Conservation (phyloP, 169 alveolate species). For the Plasmodium chabaudi region DNA sequence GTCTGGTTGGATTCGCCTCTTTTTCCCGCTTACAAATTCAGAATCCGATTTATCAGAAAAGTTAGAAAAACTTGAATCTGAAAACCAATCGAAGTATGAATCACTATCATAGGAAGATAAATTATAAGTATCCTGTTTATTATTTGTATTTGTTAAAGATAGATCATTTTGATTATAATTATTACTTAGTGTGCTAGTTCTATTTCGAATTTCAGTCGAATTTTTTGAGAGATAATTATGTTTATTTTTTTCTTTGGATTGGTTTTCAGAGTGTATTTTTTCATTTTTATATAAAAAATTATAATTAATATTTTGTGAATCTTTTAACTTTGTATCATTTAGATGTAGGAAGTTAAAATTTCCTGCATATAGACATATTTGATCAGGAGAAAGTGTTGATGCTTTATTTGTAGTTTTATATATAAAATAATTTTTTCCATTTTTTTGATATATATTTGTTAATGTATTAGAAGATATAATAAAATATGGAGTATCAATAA, state of each 20-base stretch:
- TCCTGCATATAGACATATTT: constrained; percentile 60
- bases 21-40: not conserved
- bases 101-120: not conserved
- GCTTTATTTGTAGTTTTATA: constrained; percentile 45
- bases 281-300: constrained; percentile 66
- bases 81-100: not conserved
- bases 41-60: not conserved
- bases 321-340: constrained; percentile 43
- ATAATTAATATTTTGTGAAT: constrained; percentile 48
- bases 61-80: not conserved
- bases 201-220: not conserved
- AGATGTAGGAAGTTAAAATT: constrained; percentile 50
- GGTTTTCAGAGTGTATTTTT: constrained; percentile 27
- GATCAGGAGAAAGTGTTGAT: constrained; percentile 40
- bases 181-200: not conserved
- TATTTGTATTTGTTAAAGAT: not conserved
- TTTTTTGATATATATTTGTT: constrained; percentile 28
- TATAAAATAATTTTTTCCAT: constrained; percentile 29
- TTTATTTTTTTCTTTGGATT: constrained; percentile 33
- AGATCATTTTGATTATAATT: not conserved
- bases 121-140: not conserved
- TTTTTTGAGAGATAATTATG: constrained; percentile 1
- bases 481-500: constrained; percentile 54
- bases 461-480: constrained; percentile 73
- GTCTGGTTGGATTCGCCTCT: not conserved